phyloP scores from a whole-genome alignment of 2,329 filamentous ascomycete species.

The Fusarium nygamai region DNA sequence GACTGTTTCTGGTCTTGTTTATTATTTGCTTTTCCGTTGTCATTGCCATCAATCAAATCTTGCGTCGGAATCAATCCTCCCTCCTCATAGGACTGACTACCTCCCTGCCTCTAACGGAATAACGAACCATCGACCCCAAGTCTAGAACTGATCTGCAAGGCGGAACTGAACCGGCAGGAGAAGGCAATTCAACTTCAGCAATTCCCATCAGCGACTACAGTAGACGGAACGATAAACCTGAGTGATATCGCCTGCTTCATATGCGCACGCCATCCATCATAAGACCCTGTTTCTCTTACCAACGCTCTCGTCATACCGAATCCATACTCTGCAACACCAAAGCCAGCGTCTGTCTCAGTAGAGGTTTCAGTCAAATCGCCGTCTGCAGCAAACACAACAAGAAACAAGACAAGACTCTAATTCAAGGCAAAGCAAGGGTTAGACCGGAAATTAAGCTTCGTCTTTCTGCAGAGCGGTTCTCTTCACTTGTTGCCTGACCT shows the following conservation, averaged over 20 bases:
- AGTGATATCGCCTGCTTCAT: constrained; percentile 7
- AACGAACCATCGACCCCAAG: constrained; percentile 19
- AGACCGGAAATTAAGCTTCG: constrained; percentile 25
- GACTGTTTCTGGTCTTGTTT: not conserved
- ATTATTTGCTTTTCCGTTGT: not conserved
- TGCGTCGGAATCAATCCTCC: constrained; percentile 8
- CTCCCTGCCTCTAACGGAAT: constrained; percentile 15
- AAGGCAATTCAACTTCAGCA: constrained; percentile 20
- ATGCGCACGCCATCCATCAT: not conserved
- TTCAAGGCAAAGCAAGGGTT: constrained; percentile 9
- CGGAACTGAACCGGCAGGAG: constrained; percentile 8
- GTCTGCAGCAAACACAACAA: constrained; percentile 26
- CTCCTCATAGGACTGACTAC: not conserved
- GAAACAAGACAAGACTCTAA: constrained; percentile 4
- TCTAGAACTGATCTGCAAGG: constrained; percentile 31
- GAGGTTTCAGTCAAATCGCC: constrained; percentile 32
- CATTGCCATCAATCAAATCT: constrained; percentile 21
- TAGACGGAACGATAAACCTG: constrained; percentile 24
- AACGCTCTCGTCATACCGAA: constrained; percentile 8
- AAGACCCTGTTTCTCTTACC: constrained; percentile 4
- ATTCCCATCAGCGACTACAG: constrained; percentile 9
- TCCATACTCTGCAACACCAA: constrained; percentile 6
- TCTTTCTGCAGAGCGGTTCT: constrained; percentile 11
- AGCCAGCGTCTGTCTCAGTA: constrained; percentile 27
- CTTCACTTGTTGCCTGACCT: not conserved